Percentiles rank a stretch among this genome's conserved stretches.
These are phyloP conservation scores for Suillus ampliporus DNA, from an alignment of 768 basidiomycete genomes.

Conservation along the genomic window DNA sequence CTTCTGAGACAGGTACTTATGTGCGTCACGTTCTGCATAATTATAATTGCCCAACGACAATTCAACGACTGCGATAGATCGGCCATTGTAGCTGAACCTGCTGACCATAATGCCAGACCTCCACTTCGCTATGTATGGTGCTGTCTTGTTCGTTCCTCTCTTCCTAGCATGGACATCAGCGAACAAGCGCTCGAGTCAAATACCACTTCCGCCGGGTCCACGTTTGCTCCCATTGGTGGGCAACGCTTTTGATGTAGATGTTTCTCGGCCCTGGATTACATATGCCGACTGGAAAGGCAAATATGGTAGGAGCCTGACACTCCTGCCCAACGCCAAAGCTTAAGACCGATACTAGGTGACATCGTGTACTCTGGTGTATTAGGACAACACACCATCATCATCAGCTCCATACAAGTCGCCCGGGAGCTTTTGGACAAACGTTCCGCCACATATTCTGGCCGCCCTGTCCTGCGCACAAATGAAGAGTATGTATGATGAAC, in stretches of 20 bases:
- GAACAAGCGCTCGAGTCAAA: too few species aligned
- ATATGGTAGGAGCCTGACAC: constrained; percentile 15
- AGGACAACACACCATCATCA: constrained; percentile 16
- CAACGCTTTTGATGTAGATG: constrained; percentile 13
- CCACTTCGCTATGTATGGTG: constrained; percentile 1
- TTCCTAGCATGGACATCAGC: constrained; percentile 4
- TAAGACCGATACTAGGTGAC: constrained; percentile 10
- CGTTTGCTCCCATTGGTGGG: constrained; percentile 20
- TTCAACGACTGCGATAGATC: not conserved
- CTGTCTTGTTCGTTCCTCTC: not conserved
- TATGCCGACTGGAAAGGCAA: constrained; percentile 19
- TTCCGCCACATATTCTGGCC: constrained; percentile 22
- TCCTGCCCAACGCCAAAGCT: not conserved
- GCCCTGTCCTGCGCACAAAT: constrained; percentile 13
- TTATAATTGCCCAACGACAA: too few species aligned
- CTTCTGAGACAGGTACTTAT: too few species aligned
- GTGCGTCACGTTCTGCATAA: too few species aligned
- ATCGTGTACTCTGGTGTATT: constrained; percentile 20
- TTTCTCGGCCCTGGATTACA: constrained; percentile 16
- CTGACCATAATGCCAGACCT: not conserved
- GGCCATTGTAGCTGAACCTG: not conserved
- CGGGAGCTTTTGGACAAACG: constrained; percentile 21
- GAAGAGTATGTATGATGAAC: constrained; percentile 12
- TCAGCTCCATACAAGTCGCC: constrained; percentile 19
- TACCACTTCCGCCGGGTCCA: constrained; percentile 20